Evolutionary conservation across 2,329 filamentous ascomycete species (phyloP).

Genomic region (Rhynchosporium secalis): DNA sequence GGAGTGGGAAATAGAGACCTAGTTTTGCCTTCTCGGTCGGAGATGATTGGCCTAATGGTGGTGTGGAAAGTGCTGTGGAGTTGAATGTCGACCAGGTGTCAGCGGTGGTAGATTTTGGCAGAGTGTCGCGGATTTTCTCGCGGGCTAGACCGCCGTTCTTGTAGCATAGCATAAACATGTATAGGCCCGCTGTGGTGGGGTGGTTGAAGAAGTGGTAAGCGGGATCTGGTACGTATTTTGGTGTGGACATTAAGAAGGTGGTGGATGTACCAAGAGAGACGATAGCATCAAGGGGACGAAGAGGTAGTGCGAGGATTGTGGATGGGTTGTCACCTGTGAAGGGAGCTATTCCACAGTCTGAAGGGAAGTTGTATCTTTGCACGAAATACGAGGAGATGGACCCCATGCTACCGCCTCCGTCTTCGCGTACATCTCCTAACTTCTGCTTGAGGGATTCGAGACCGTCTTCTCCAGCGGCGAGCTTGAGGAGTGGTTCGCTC

Average conservation of each 20-base stretch:
- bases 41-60: slow-evolving; percentile 64
- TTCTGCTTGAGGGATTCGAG: slow-evolving; percentile 69
- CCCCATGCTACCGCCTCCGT: slow-evolving; percentile 80
- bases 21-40: slow-evolving; percentile 67
- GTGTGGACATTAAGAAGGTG: slow-evolving; percentile 96
- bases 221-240: slow-evolving; percentile 85
- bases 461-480: slow-evolving; percentile 63
- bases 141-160: slow-evolving; percentile 95
- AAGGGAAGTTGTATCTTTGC: slow-evolving; percentile 72
- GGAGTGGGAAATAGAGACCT: slow-evolving; percentile 91
- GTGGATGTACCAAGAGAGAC: slow-evolving; percentile 93
- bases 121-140: slow-evolving; percentile 81
- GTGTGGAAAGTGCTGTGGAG: slow-evolving; percentile 63
- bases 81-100: slow-evolving; percentile 83
- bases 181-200: slow-evolving; percentile 83
- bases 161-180: slow-evolving; percentile 99
- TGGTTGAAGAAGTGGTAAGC: slow-evolving; percentile 98
- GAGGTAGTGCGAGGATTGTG: slow-evolving; percentile 87
- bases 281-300: slow-evolving; percentile 87
- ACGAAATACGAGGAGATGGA: slow-evolving; percentile 77
- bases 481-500: slow-evolving; percentile 71
- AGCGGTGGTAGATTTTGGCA: slow-evolving; percentile 56
- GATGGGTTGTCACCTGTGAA: slow-evolving; percentile 97
- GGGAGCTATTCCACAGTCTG: slow-evolving; percentile 74
- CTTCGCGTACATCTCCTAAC: slow-evolving; percentile 75